A percentile compares a stretch with the other conserved stretches of the same genome.
Conservation (phyloP, 2,329 filamentous ascomycete species). For the Colletotrichum sp. region DNA sequence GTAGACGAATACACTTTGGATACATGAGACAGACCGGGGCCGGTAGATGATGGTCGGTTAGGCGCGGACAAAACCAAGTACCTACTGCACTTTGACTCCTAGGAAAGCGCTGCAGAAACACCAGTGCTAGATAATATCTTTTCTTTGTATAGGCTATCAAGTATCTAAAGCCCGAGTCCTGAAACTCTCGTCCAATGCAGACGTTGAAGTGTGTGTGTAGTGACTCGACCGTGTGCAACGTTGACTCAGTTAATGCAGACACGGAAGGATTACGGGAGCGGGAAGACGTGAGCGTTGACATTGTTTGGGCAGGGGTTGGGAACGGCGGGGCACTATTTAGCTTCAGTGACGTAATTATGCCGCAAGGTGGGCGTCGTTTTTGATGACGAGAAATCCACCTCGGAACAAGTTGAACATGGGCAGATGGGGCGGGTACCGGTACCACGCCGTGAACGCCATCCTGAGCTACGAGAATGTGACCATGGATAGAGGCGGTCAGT, state of each 20-base stretch:
- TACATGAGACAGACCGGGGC: background rate
- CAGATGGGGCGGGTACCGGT: background rate
- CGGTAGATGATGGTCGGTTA: background rate
- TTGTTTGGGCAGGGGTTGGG: background rate
- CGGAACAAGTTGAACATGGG: background rate
- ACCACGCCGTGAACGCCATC: background rate
- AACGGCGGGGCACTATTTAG: background rate
- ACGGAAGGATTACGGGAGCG: background rate
- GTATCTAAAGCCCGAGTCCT: background rate
- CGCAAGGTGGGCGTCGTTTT: background rate
- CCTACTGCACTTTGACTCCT: conserved; percentile 1
- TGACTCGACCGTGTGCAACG: background rate
- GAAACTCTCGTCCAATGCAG: background rate
- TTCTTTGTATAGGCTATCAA: conserved; percentile 12
- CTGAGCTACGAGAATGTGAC: no score
- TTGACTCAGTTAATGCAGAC: background rate
- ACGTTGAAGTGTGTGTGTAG: background rate
- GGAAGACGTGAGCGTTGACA: background rate
- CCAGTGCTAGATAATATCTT: conserved; percentile 17
- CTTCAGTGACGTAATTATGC: conserved; percentile 12
- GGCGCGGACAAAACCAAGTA: background rate
- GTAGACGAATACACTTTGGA: background rate
- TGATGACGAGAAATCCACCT: background rate
- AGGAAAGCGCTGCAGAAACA: background rate
- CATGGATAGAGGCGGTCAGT: background rate